These are phyloP conservation scores for Nigrospora oryzae DNA, from an alignment of 2,329 filamentous ascomycete genomes.

Conservation along the genomic window DNA sequence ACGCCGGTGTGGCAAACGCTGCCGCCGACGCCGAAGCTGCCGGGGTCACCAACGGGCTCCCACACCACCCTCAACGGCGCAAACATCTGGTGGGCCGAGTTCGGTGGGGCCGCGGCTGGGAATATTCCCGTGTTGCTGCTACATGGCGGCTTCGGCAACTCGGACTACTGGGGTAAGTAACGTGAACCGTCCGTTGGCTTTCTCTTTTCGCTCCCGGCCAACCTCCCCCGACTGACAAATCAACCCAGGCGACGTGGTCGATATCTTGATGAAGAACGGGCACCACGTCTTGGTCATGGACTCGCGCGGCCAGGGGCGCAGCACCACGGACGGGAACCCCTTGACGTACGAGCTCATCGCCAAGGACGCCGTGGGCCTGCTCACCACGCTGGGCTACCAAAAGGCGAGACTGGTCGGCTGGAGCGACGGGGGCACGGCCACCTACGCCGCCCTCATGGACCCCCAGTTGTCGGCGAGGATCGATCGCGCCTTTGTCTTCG, in stretches of 20 bases:
- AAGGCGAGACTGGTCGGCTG: slow-evolving; percentile 28
- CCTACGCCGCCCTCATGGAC: slow-evolving; percentile 23
- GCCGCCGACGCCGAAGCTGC: slow-evolving; percentile 26
- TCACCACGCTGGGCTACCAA: slow-evolving; percentile 18
- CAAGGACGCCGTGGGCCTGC: slow-evolving; percentile 26
- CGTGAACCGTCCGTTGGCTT: background rate
- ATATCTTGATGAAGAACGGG: slow-evolving; percentile 18
- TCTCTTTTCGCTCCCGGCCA: background rate
- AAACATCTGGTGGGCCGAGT: slow-evolving; percentile 29
- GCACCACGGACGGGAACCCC: slow-evolving; percentile 22
- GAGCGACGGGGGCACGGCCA: slow-evolving; percentile 31
- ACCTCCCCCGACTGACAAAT: background rate
- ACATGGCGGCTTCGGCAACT: slow-evolving; percentile 31
- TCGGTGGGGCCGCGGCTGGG: slow-evolving; percentile 24
- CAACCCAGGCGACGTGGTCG: slow-evolving; percentile 24
- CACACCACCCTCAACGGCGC: slow-evolving; percentile 24
- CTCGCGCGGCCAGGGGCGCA: slow-evolving; percentile 30
- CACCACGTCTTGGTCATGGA: slow-evolving; percentile 30
- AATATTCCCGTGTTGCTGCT: slow-evolving; percentile 27
- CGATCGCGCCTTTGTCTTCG: slow-evolving; percentile 30
- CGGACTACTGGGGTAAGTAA: slow-evolving; percentile 21
- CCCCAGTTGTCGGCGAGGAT: slow-evolving; percentile 20
- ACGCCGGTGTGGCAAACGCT: slow-evolving; percentile 23
- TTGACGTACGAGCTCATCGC: slow-evolving; percentile 30
- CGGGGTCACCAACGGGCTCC: slow-evolving; percentile 20